Base-by-base conservation (phyloP, 352 stramenopile genomes). In the Pythium volutum region DNA sequence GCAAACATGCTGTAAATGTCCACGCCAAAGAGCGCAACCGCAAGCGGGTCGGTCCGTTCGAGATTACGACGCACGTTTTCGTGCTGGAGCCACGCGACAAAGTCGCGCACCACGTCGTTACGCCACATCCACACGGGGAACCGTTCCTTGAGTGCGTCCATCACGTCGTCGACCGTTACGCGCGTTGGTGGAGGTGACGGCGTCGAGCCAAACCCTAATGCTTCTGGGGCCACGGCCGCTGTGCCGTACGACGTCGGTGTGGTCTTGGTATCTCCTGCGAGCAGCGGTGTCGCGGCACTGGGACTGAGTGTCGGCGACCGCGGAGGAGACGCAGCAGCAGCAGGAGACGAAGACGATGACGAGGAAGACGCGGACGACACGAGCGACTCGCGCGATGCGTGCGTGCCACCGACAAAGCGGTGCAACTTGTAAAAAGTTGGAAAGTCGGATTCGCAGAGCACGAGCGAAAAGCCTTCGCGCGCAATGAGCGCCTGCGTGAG, bases 111-210 rank as follows among this genome's bases (percentile, higher is more conserved):
- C 26, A 71, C 61, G 29, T 72, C 62, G 38, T 77, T 77, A 54
- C 64, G 70, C 70, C 70, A 77, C 70, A 77, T 77, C 70, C 70
- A 77, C 43, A 67, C 56, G 34, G 70, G 70, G 38, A 77, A 77
- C 12, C 65, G 59, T 14, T 59, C 51, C 31, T 73, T 73, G 11
- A 73, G 55, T 18, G 55, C 62, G 14, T 73, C 61, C 66, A 76
- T 73, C 26, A 76, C 61, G 49, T 76, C 69, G 14, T 71, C 66
- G 26, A 59, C 52, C 20, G 60, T 64, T 25, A 64, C 49, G 22
- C 58, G 58, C 12, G 58, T 18, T 36, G 47, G 9, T 8, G 34
- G 38, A 3, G 25, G n/a, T n/a, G n/a, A n/a, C n/a, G n/a, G n/a
- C n/a, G n/a, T n/a, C n/a, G n/a, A 31, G 16, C 16, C 39, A 12